Base-by-base conservation (phyloP, 2,329 filamentous ascomycete species). In the Aureobasidium lini region DNA sequence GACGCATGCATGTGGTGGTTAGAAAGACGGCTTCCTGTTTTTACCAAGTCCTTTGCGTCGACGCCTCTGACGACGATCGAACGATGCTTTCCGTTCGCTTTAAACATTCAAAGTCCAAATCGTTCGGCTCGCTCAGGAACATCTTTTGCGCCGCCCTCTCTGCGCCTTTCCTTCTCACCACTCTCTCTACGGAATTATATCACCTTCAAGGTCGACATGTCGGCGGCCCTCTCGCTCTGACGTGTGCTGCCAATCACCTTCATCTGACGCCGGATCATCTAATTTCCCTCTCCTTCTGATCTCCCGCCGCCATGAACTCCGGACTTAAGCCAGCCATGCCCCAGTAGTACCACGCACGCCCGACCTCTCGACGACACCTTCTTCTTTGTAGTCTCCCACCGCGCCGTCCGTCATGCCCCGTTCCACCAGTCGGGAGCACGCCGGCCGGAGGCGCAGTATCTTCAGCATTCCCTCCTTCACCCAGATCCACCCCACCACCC, bases 381-480 rank as follows among this genome's bases (percentile, higher is more conserved):
- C 44, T 57, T 47, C 44, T 36, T 42, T 57, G 37, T 48, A 29
- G 15, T 32, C 16, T 10, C 16, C 43, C 15, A 32, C 50, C 28
- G 48, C 48, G 57, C 47, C 48, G 47, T 39, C 54, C 42, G 56
- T 48, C 47, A 62, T 62, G 61, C 60, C 62, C 44, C 62, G 50
- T 42, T 58, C 60, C 47, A 47, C 43, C 43, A 57, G 43, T 34
- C 54, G 43, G 54, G 60, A 64, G 47, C 61, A 59, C 31, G 48
- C 36, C 40, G 66, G 66, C 60, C 64, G 69, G 52, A 67, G 64
- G 62, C 69, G 56, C 15, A 64, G 67, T 57, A 61, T 72, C n/a
- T 70, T 72, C 60, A 63, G 62, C 42, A 66, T 72, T 13, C 65
- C 69, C 16, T 65, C 69, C n/a, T 64, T 66, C 52, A 66, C 71